phyloP scores from a whole-genome alignment of 225 moss, liverwort and hornwort species.

The Rhytidiadelphus loreus region DNA sequence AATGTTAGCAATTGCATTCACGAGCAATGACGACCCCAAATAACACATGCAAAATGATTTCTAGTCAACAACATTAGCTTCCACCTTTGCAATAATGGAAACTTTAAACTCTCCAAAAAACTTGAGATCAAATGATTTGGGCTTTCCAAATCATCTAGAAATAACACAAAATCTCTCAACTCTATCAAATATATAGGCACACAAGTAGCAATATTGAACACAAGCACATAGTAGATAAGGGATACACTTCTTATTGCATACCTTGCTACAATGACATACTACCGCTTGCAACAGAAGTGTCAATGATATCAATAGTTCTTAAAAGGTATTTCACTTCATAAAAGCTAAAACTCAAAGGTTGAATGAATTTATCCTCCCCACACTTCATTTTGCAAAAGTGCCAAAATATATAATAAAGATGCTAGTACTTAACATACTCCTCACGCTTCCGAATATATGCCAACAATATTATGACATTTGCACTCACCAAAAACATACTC shows the following conservation, averaged over 20 bases:
- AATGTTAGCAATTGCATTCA: not conserved
- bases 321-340: not conserved
- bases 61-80: not conserved
- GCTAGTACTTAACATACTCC: not conserved
- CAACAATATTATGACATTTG: not conserved
- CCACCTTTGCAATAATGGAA: not conserved
- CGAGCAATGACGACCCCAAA: not conserved
- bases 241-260: not conserved
- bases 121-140: not conserved
- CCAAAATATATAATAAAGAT: not conserved
- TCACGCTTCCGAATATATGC: fast-evolving
- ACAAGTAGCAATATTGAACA: not conserved
- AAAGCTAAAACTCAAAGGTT: not conserved
- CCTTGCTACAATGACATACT: not conserved
- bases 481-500: not conserved
- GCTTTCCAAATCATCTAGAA: not conserved
- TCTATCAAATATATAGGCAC: not conserved
- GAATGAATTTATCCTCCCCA: not conserved
- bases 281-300: not conserved
- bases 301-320: not conserved
- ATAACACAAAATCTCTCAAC: not conserved
- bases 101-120: not conserved
- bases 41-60: not conserved
- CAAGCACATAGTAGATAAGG: fast-evolving
- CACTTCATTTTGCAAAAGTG: not conserved